These are phyloP conservation scores for Ceratocystis diversiconidia DNA, from an alignment of 2,329 filamentous ascomycete genomes.

Conservation along the genomic window DNA sequence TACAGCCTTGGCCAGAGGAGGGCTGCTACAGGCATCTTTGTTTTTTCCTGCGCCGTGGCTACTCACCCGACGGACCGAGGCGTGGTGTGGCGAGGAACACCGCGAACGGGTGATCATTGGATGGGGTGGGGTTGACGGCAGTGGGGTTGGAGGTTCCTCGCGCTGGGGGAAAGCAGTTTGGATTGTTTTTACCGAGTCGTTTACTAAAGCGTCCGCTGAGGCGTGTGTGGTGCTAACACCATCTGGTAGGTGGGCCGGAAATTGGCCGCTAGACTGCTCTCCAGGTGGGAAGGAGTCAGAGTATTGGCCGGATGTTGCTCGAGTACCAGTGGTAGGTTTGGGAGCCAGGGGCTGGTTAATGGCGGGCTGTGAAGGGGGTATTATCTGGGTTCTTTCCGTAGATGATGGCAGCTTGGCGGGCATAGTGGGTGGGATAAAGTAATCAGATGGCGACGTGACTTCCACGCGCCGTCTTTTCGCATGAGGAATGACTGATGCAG, in stretches of 20 bases:
- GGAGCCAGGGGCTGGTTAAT: background rate
- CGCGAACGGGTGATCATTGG: conserved; percentile 8
- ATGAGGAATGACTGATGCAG: background rate
- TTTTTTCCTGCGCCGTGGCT: background rate
- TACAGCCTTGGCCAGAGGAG: background rate
- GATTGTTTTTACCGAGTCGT: background rate
- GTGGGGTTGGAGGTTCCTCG: background rate
- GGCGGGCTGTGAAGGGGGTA: background rate
- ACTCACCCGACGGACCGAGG: background rate
- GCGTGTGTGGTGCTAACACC: background rate
- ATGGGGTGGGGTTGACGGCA: background rate
- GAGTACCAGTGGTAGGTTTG: background rate
- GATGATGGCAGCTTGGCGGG: background rate
- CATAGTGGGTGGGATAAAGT: background rate
- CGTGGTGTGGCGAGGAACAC: conserved; percentile 4
- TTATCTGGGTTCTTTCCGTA: background rate
- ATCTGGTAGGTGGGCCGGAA: background rate
- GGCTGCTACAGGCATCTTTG: background rate
- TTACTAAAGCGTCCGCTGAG: background rate
- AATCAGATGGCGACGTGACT: background rate
- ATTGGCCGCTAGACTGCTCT: background rate
- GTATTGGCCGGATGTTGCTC: background rate
- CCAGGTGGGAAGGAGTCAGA: background rate
- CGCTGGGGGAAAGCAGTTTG: background rate
- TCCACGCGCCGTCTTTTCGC: background rate